Evolutionary conservation across 345 rosid species (phyloP), one percentile per base, ranked within the genome.

Genomic region (Pistacia atlantica): DNA sequence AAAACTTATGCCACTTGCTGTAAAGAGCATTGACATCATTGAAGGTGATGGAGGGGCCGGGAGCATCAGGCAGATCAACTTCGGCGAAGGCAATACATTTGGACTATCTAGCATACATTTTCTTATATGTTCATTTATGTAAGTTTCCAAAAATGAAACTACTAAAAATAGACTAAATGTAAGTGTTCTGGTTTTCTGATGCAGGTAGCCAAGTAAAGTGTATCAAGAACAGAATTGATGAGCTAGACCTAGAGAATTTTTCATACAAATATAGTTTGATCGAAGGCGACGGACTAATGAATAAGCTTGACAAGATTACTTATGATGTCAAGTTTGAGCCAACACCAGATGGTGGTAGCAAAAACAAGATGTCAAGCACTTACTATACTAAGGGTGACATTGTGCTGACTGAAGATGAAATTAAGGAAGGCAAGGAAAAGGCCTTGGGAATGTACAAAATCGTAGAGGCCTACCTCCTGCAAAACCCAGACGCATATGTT

Each of bases 11-110:
- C 88, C 88, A 12, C 77, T 73, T 8, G 78, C 77, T 38, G 11
- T 83, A 22, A 54, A 80, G 73, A 77, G 80, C 78, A 67, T 80
- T 7, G 71, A 83, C 18, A 75, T 74, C 35, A 45, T 78, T 52
- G 54, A 79, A 60, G 91, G 89, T 5, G 80, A 82, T 59, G 86
- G 91, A 57, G 87, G 86, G 35, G 72, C 81, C 13, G 81, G 85
- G 37, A 85, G 80, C 77, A 63, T 84, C 72, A 84, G 70, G 80
- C 69, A 80, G 16, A 72, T 83, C 75, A 86, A 75, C 76, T 80
- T 86, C 52, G 80, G 35, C 37, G 78, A 85, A 82, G 90, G 87
- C 35, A 75, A 46, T 25, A 12, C 42, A 12, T 22, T 1, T 63
- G 11, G 11, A 18, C 37, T 55, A 8, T 13, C 51, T 51, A 4